phyloP scores from a whole-genome alignment of 139 green algal species.

The Nannochloris sp. region DNA sequence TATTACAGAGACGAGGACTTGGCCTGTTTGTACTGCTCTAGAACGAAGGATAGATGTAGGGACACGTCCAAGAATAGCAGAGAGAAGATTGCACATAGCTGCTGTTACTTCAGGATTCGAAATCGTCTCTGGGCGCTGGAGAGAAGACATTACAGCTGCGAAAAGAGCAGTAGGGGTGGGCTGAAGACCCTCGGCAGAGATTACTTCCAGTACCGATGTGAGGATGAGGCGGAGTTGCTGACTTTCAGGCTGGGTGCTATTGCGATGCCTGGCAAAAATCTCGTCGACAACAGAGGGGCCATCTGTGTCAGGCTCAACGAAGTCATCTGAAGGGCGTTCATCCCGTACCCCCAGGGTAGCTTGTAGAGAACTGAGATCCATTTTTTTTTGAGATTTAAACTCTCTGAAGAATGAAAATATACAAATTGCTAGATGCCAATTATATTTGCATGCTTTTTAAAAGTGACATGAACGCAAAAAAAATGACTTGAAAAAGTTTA shows the following conservation, averaged over 20 bases:
- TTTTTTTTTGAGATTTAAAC: background rate
- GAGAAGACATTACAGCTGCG: constrained; percentile 67
- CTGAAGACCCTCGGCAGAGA: constrained; percentile 47
- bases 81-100: constrained; percentile 60
- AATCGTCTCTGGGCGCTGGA: constrained; percentile 52
- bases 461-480: too few species aligned
- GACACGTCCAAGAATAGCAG: constrained; percentile 40
- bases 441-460: background rate
- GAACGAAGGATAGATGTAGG: constrained; percentile 47
- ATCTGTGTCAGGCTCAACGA: background rate
- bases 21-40: constrained; percentile 37
- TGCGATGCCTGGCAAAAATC: constrained; percentile 40
- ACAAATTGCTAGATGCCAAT: background rate
- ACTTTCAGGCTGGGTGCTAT: constrained; percentile 56
- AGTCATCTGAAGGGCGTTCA: background rate
- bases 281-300: constrained; percentile 28
- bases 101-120: constrained; percentile 38
- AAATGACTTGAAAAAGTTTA: background rate
- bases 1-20: constrained; percentile 36
- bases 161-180: constrained; percentile 68
- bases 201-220: constrained; percentile 52
- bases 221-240: constrained; percentile 62
- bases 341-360: background rate
- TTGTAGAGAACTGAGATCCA: background rate
- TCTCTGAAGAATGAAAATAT: too few species aligned